A percentile compares a stretch with the other conserved stretches of the same genome.
These are phyloP conservation scores for Colletotrichum theobromicola DNA, from an alignment of 2,329 filamentous ascomycete species.

Conservation along the genomic window DNA sequence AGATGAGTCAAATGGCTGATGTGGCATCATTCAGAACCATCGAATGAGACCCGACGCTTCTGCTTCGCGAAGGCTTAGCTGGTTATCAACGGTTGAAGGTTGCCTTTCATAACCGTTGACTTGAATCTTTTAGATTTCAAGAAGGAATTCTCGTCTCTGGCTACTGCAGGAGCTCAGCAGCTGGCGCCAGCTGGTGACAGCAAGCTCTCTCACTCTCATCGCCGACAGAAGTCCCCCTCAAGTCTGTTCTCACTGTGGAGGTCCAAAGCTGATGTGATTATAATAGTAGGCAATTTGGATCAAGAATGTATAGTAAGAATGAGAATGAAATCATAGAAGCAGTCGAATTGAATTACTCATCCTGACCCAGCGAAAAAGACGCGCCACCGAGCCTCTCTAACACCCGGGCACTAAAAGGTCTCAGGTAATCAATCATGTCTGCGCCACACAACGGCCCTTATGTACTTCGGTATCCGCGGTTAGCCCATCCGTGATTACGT, in stretches of 20 bases:
- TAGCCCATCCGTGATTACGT: neutral
- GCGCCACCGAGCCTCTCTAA: neutral
- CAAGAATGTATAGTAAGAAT: accelerated
- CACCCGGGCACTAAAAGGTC: neutral
- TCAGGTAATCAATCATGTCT: neutral
- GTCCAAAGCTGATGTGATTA: too few species aligned
- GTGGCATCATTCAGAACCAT: neutral
- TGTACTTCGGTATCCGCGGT: neutral
- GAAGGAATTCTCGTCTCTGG: too few species aligned
- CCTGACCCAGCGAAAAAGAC: neutral
- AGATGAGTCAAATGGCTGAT: neutral
- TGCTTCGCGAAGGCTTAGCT: neutral
- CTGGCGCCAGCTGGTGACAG: neutral
- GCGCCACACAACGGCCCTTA: neutral
- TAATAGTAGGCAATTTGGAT: neutral
- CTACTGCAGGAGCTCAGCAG: too few species aligned
- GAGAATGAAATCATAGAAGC: neutral
- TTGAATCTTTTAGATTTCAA: too few species aligned
- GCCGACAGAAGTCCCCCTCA: too few species aligned
- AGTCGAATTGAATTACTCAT: neutral
- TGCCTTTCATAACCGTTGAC: neutral
- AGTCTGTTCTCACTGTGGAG: too few species aligned
- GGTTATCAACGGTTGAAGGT: neutral
- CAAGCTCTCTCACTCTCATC: too few species aligned
- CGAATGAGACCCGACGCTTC: neutral